Percentiles rank a stretch among this genome's conserved stretches.
Evolutionary conservation across 371 early-diverging fungal species (phyloP).

Genomic region (Nosema granulosis): DNA sequence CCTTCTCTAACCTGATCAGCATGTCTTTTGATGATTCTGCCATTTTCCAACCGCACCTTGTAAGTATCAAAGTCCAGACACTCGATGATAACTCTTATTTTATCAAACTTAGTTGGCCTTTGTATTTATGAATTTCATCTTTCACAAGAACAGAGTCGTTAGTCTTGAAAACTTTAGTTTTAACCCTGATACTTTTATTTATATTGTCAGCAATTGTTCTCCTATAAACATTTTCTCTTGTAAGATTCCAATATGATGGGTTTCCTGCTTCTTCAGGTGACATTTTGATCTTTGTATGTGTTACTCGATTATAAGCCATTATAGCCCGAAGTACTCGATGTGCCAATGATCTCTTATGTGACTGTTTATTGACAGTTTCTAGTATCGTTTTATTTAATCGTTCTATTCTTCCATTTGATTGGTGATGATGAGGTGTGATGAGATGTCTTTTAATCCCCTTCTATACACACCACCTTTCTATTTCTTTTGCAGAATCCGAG

Average conservation of each 20-base stretch:
- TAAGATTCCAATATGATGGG: background rate
- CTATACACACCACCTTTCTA: background rate
- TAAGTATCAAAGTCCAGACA: constrained; percentile 1
- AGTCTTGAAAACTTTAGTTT: background rate
- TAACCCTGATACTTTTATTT: background rate
- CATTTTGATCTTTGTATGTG: background rate
- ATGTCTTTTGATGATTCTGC: constrained; percentile 8
- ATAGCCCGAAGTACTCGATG: background rate
- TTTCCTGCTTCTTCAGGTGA: background rate
- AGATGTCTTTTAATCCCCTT: background rate
- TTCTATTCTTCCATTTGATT: constrained; percentile 6
- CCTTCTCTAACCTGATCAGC: background rate
- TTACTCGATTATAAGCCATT: background rate
- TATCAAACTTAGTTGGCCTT: constrained; percentile 3
- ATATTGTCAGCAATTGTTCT: background rate
- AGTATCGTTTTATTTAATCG: background rate
- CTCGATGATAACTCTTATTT: background rate
- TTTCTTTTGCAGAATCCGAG: background rate
- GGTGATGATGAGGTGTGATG: constrained; percentile 10
- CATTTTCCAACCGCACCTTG: background rate
- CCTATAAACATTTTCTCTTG: background rate
- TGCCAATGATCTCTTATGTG: background rate
- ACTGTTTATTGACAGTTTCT: background rate
- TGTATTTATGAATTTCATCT: constrained; percentile 15
- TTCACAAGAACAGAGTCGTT: background rate